Evolutionary conservation across 2,329 filamentous ascomycete species (phyloP), one percentile per base, ranked within the genome.

Genomic region (Aspergillus sp.): DNA sequence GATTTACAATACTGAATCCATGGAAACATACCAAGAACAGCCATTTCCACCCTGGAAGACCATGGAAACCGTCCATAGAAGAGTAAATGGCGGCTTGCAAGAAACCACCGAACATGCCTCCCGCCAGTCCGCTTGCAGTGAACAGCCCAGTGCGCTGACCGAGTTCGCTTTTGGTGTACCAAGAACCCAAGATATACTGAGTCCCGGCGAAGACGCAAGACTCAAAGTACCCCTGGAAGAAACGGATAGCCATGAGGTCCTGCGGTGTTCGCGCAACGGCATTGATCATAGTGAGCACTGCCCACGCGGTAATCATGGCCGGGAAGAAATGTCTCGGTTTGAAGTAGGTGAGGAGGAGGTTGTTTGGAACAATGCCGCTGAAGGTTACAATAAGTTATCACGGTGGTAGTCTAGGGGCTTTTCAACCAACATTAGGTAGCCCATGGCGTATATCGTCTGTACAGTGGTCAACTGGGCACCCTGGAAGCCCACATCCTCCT

Each of bases 181-280:
- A 80, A 6, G 73, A 75, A 2, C 74, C 71, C 0, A 79, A 64
- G 9, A 78, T 71, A 49, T 73, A 75, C 39, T 75, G 73, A 4
- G 68, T 73, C 1, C 73, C 73, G 2, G 66, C 59, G 52, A 73
- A 75, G 9, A 68, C 70, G 43, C 65, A 71, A 1, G 66, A 62
- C 57, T 74, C 71, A 17, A 64, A 65, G 17, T 71, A 47, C 1
- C 75, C 75, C 3, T 75, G 62, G 46, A 76, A 68, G 65, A 77
- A 77, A 3, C 75, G 71, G 31, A 75, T 69, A 4, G 66, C 72
- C 66, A 73, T 71, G 46, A 75, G 66, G 0, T 65, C 64, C 17
- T 69, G 66, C 1, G 69, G 68, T 43, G 62, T 70, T 17, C 68
- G 64, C 21, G 66, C 64, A 2, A 67, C 66, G 9, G 70, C 70